Evolutionary conservation across 352 stramenopile species (phyloP), one percentile per base, ranked within the genome.

Genomic region (Phytophthora macrochlamydospora): DNA sequence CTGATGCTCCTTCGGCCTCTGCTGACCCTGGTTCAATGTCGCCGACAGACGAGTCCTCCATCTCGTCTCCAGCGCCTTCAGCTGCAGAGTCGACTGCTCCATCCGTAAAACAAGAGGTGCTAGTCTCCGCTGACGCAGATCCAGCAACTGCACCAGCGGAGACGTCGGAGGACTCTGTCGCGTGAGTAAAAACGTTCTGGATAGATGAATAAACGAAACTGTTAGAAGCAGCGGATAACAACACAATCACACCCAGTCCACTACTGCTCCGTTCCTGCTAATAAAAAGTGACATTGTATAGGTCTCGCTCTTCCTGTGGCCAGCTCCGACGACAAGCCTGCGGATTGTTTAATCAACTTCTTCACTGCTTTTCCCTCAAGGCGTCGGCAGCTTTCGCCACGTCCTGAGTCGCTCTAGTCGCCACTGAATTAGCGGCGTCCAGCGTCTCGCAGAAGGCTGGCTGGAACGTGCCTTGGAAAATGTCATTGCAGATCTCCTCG

Each of bases 401-500:
- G 30, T 58, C 40, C 33, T 54, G 51, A 0, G 61, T 53, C 6
- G 44, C 44, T 2, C 67, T 60, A 0, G 31, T 6, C 5, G n/a
- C 56, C 12, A 62, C 8, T 18, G 56, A 62, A 18, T 54, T 46
- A 6, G 45, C 32, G 14, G 31, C 35, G 33, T 31, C 29, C 18
- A 59, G 38, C 1, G 80, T 65, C 37, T 92, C 83, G 54, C 86
- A 94, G 24, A 85, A 72, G 9, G 81, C 69, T 6, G 85, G 81
- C 44, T 83, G 78, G 50, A 93, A 94, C 30, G 81, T 93, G 40
- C 87, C 87, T 54, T 95, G 74, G 55, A 94, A 95, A 68, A 95
- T 93, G 56, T 95, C 84, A 46, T 90, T 76, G 73, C 87, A 95
- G 67, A 95, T 91, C 32, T 73, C 68, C 59, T 95, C 87, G 51